These are phyloP conservation scores for Buxus sempervirens DNA, from an alignment of 164 flowering plant genomes.

Conservation along the genomic window DNA sequence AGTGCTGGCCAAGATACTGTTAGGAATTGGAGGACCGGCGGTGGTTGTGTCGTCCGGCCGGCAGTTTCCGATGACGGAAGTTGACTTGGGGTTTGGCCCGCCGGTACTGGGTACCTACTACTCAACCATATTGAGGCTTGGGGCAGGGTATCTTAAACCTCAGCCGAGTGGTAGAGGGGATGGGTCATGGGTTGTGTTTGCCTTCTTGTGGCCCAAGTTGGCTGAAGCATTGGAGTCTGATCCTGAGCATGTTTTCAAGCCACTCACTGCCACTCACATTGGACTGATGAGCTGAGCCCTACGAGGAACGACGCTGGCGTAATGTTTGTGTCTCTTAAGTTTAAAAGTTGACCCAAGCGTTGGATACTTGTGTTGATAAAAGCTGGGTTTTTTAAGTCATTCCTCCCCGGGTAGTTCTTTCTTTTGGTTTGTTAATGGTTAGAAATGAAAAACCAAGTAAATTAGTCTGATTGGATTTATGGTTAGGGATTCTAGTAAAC, in stretches of 20 bases:
- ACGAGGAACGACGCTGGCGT: too few species aligned
- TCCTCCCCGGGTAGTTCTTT: too few species aligned
- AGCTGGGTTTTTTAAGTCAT: too few species aligned
- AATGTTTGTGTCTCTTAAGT: too few species aligned
- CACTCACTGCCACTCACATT: not conserved
- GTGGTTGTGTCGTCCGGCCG: not conserved
- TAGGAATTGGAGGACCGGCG: constrained; percentile 2
- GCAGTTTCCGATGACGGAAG: not conserved
- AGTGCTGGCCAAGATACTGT: constrained; percentile 7
- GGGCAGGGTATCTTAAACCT: constrained; percentile 7
- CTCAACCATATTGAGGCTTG: not conserved
- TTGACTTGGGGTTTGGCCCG: constrained; percentile 9
- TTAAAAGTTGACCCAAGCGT: too few species aligned
- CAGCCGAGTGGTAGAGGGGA: constrained; percentile 6
- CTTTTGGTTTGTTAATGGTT: too few species aligned
- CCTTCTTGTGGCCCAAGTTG: not conserved
- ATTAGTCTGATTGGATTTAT: too few species aligned
- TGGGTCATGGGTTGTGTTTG: constrained; percentile 13
- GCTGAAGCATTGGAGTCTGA: constrained; percentile 5
- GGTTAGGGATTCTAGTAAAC: too few species aligned
- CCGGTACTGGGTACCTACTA: not conserved
- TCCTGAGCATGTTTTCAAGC: constrained; percentile 4
- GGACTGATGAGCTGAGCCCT: not conserved
- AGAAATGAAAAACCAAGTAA: too few species aligned
- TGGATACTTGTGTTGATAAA: too few species aligned